Base-by-base conservation (phyloP, 2,329 filamentous ascomycete genomes). In the Penicillium griseofulvum region DNA sequence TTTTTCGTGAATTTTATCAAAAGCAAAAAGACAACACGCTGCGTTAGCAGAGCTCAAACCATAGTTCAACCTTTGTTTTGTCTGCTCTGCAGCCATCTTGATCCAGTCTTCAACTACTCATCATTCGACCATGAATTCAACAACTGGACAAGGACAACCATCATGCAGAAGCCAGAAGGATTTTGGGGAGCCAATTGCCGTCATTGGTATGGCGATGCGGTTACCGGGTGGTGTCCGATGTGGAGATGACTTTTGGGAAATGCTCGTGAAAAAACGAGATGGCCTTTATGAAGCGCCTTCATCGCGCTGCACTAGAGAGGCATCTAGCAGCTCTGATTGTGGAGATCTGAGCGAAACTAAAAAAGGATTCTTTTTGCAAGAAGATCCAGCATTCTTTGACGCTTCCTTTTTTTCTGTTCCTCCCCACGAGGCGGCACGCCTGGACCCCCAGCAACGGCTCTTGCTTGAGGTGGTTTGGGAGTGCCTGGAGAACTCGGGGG, bases 381-480 rank as follows among this genome's bases (percentile, higher is more conserved):
- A 71, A 12, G 63, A 73, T 48, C 55, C 67, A 2, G 51, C 39
- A 2, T 26, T 22, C 5, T 58, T 73, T 9, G 71, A 74, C 26
- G 29, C 57, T 2, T 36, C 49, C 0, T 71, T 72, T 43, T 75
- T 71, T 28, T 52, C 60, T 0, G 64, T 73, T 34, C 55, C 53
- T 19, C 48, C 55, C 2, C 38, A 34, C 0, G 71, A 74, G 49
- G 59, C 63, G 1, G 63, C 54, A 33, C 49, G 49, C 5, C 43
- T 67, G 6, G 72, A 73, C 45, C 72, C 71, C 0, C 70, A 73
- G 45, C 72, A 72, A 48, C 56, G 69, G 11, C 59, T 65, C 2
- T 49, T 71, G n/a, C 49, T 71, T 2, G 72, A 74, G 41, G 65
- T 72, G 10, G 61, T 64, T 5, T 63, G 65, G 37, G 73, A 75